Percentiles rank a stretch among this genome's conserved stretches.
Conservation (phyloP, 345 rosid genomes). For the Leavenworthia alabamica region DNA sequence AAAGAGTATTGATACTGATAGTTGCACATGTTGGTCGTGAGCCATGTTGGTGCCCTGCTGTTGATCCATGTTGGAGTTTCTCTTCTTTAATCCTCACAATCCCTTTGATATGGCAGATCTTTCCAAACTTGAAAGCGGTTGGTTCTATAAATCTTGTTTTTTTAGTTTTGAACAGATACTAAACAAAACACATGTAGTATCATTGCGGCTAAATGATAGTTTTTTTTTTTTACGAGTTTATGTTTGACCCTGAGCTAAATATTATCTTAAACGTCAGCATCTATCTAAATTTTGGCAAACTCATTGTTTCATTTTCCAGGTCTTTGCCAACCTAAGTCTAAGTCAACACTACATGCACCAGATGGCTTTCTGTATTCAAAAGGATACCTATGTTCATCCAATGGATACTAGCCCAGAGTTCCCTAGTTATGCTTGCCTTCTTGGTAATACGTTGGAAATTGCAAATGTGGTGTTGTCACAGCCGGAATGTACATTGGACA, state of each 20-base stretch:
- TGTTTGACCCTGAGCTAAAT: conserved; percentile 11
- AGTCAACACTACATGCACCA: conserved; percentile 70
- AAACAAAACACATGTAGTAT: neutral
- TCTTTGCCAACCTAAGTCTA: conserved; percentile 54
- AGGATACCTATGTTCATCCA: conserved; percentile 55
- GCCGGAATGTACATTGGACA: conserved; percentile 72
- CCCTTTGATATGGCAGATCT: conserved; percentile 74
- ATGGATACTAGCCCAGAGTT: conserved; percentile 48
- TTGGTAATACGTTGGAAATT: conserved; percentile 80
- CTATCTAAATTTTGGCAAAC: conserved; percentile 17
- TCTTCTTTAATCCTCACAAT: conserved; percentile 77
- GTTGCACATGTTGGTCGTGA: conserved; percentile 58
- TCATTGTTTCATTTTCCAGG: conserved; percentile 43
- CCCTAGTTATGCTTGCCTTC: conserved; percentile 86
- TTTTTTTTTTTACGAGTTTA: neutral
- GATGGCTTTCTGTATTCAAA: conserved; percentile 61
- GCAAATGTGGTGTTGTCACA: conserved; percentile 69
- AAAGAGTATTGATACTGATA: conserved; percentile 47
- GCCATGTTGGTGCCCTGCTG: conserved; percentile 59
- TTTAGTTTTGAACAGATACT: neutral
- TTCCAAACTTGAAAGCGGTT: conserved; percentile 81
- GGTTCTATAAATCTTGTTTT: conserved; percentile 6
- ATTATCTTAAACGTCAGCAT: neutral
- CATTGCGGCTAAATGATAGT: neutral
- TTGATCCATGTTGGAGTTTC: conserved; percentile 69